A percentile compares a stretch with the other conserved stretches of the same genome.
These are phyloP conservation scores for Porpolomopsis calyptriformis DNA, from an alignment of 768 basidiomycete genomes.

Conservation along the genomic window DNA sequence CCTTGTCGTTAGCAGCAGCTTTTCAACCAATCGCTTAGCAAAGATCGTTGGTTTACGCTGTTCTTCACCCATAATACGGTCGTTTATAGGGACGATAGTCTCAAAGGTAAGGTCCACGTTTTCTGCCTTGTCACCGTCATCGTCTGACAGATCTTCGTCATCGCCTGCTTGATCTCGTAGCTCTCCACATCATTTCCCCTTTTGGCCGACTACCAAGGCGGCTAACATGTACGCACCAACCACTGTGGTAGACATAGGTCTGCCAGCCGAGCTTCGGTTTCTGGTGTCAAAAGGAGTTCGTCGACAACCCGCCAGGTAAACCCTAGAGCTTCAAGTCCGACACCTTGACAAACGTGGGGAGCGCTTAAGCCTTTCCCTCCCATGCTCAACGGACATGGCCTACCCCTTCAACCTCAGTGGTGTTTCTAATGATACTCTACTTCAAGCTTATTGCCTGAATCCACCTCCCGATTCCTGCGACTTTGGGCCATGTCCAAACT, in stretches of 20 bases:
- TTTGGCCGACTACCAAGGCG: constrained; percentile 58
- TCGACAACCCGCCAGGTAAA: constrained; percentile 86
- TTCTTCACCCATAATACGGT: constrained; percentile 64
- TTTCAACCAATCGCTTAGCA: constrained; percentile 50
- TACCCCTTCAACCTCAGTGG: neutral
- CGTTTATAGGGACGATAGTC: constrained; percentile 20
- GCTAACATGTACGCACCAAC: constrained; percentile 85
- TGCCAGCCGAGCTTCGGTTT: constrained; percentile 89
- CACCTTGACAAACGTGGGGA: too few relatives aligned
- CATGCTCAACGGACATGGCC: neutral
- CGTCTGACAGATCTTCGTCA: constrained; percentile 25
- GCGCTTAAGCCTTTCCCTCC: too few relatives aligned
- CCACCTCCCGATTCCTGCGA: neutral
- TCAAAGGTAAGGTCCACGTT: constrained; percentile 29
- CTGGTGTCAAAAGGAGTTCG: constrained; percentile 85
- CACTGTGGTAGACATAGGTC: constrained; percentile 97
- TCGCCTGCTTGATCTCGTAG: constrained; percentile 55
- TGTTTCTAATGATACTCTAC: neutral
- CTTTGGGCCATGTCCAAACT: neutral
- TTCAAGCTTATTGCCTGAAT: neutral
- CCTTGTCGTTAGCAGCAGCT: too few relatives aligned
- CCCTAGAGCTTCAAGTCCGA: constrained; percentile 91
- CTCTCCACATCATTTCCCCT: constrained; percentile 52
- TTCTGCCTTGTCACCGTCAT: constrained; percentile 17
- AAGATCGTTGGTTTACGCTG: constrained; percentile 36